Base-by-base conservation (phyloP, 805 yeast genomes). In the Metschnikowia cubensis region DNA sequence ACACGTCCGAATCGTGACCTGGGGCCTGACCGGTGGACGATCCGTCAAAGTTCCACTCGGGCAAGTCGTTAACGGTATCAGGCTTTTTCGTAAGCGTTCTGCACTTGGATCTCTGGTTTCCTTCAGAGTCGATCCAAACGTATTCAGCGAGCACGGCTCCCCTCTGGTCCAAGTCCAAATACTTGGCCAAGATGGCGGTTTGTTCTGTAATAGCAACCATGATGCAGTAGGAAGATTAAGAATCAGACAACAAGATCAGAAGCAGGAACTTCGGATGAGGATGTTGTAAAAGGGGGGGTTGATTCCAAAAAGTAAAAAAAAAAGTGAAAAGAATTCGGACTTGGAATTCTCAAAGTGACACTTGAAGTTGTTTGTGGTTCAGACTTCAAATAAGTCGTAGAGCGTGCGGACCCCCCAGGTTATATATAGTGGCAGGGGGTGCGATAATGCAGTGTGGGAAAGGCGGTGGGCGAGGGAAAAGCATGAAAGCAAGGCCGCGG, bases 21-120 rank as follows among this genome's bases (percentile, higher is more conserved):
- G 97, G 97, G 50, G 99, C 98, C 79, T 94, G 99, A 61, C 87
- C 90, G 48, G 99, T 94, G 33, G 98, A 91, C 40, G 98, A 91
- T 74, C 99, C 99, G 71, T 94, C 99, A 65, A 94, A 94, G 81
- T 94, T 94, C 99, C 99, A 94, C 75, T 92, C 97, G 60, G 98
- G 97, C 62, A 94, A 80, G 67, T 94, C 96, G 55, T 87, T 92
- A 48, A 89, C 75, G 35, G 86, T 76, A 42, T 81, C 66, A 49
- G 94, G 86, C 65, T 74, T 78, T 73, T 83, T 81, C 64, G 64
- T 65, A 59, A 94, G 76, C 50, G 99, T 94, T 74, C 85, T 87
- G 75, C 96, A 90, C 79, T 94, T 94, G 54, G 97, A 89, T 77
- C 99, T 88, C 63, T 90, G 71, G 65, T 84, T 81, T 68, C 96